Base-by-base conservation (phyloP, 352 stramenopile genomes). In the Peronospora destructor region DNA sequence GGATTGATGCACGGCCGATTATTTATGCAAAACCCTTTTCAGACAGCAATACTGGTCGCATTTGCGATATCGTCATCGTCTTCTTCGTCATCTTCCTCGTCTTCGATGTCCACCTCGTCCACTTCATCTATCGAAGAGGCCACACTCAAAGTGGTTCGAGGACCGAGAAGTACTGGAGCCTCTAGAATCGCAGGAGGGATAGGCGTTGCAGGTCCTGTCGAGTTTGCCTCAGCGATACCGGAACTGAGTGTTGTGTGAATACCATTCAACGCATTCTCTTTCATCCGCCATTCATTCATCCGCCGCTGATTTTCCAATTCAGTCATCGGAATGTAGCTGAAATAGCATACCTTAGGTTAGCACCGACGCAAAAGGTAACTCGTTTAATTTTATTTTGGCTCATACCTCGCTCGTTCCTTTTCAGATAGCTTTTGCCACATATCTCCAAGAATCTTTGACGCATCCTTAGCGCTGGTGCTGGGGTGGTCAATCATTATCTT, bases 371-470 rank as follows among this genome's bases (percentile, higher is more conserved):
- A 42, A 26, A 11, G 16, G 32, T 35, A 14, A 9, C 44, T 48
- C 6, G 5, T 4, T 16, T 23, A 17, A 3, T 3, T 19, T 0
- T 25, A 40, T 14, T 12, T 12, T n/a, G 49, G 26, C 19, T 26
- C 48, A 14, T 59, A 76, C 74, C 68, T 86, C 11, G 80, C 80
- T 14, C 76, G 76, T 49, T 91, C 62, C 38, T 88, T 68, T 45
- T 91, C 80, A 8, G 71, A 83, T 8, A 91, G 59, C 41, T 91
- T 91, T 45, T 91, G 74, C 80, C 80, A 91, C 75, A 88, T 91
- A 48, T 88, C 80, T 21, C 80, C 80, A 13, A 91, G 58, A 45
- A 91, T 81, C 51, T 85, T 88, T 10, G 80, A 91, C 33, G 80
- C 76, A 57, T 88, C 80, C 34, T 91, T 91, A 10, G 80, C 80